A percentile compares a stretch with the other conserved stretches of the same genome.
phyloP scores from a whole-genome alignment of 169 alveolate species.

The Ichthyophthirius multifiliis region DNA sequence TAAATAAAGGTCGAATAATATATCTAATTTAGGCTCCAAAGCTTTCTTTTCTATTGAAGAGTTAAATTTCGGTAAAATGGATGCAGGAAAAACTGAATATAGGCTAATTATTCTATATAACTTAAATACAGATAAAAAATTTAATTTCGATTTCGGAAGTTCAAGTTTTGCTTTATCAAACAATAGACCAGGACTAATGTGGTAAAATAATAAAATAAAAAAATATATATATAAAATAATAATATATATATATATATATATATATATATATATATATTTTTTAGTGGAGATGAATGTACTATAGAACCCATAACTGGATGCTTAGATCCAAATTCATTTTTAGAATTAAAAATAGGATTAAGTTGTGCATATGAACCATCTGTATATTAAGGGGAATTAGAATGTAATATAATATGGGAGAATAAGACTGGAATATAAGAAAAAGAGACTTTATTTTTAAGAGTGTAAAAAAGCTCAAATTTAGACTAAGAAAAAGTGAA shows the following conservation, averaged over 20 bases:
- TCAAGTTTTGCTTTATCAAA: conserved; percentile 1
- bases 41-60: no score
- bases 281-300: conserved; percentile 65
- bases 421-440: conserved; percentile 43
- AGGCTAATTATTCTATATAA: no score
- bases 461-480: conserved; percentile 29
- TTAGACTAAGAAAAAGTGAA: not conserved
- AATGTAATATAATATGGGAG: conserved; percentile 79
- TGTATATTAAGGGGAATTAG: conserved; percentile 82
- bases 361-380: conserved; percentile 69
- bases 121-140: conserved; percentile 40
- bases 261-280: no score
- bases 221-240: no score
- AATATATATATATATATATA: no score
- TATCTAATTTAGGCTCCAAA: no score
- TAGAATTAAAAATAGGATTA: conserved; percentile 72
- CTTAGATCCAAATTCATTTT: conserved; percentile 68
- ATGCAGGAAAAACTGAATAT: no score
- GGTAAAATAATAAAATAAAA: no score
- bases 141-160: conserved; percentile 62
- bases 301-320: conserved; percentile 73
- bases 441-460: conserved; percentile 32
- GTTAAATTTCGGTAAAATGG: no score
- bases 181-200: conserved; percentile 60
- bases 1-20: no score